Evolutionary conservation across 2,329 filamentous ascomycete species (phyloP), one percentile per base, ranked within the genome.

Genomic region (Penicillium sp.): DNA sequence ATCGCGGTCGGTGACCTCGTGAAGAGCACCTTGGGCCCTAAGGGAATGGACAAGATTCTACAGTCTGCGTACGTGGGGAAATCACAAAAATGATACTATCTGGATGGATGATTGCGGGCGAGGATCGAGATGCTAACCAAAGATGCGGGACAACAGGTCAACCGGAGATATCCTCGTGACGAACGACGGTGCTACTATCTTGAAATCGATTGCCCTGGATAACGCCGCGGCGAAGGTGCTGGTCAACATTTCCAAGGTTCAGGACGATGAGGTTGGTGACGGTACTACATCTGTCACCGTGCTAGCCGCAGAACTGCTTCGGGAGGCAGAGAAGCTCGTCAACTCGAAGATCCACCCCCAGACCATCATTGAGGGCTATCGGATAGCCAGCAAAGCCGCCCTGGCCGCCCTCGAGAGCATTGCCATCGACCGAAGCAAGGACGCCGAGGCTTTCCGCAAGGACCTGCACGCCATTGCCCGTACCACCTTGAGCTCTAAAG

Each of bases 301-400:
- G 16, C 83, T 99, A 62, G 93, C 95, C 39, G 95, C 95, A 58
- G 95, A 99, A 81, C 85, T 99, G 59, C 84, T 99, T 63, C 89
- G 95, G 63, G 95, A 99, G 79, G 95, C 95, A 48, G 95, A 99
- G 82, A 93, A 96, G 81, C 85, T 99, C 50, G 92, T 99, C 67
- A 91, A 96, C 81, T 92, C 93, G 82, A 98, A 98, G 81, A 97
- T 99, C 69, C 95, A 99, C 78, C 95, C 95, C 51, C 95, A 99
- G 83, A 98, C 95, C 52, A 99, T 99, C 77, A 99, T 99, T 72
- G 95, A 99, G 73, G 95, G 95, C 52, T 99, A 96, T 84, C 87
- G 95, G 81, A 96, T 99, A 90, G 95, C 95, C 53, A 96, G 92
- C 76, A 84, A 86, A 52, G 93, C 95, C 53, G 93, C 95, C 29